Evolutionary conservation across 768 basidiomycete species (phyloP), one percentile per base, ranked within the genome.

Genomic region (Sistotremastrum suecicum): DNA sequence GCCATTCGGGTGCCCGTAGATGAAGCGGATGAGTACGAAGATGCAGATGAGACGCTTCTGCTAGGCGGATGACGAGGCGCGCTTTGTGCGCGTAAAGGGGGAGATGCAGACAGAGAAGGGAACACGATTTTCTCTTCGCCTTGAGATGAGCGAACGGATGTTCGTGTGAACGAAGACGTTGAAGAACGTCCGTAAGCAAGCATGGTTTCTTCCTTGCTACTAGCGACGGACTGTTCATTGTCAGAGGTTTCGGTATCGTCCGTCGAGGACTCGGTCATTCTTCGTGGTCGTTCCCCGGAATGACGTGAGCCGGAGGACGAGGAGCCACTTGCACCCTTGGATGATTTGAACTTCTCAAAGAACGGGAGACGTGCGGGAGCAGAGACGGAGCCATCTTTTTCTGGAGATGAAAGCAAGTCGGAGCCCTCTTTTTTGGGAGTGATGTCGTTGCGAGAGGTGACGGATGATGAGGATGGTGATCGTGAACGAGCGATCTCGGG

Each of bases 271-370:
- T 37, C 45, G 12, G 48, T 39, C 44, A 34, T 54, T 50, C 44
- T 50, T 46, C 12, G 56, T 49, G 50, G 42, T 57, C 49, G 56
- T 60, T 48, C 58, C 20, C 20, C 20, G 20, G 20, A 20, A 20
- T 20, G 20, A 20, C 20, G 20, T 20, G 20, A 20, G 20, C 20
- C 20, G 20, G 20, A 20, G 20, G 20, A 20, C 20, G 20, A 20
- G 20, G 20, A 20, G 20, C 20, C 20, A 20, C 20, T 20, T 20
- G 20, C 20, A 20, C 20, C 20, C 20, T 20, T 20, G 20, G 20
- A 20, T 20, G 20, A 20, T 20, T 70, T 72, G 54, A 70, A 66
- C 51, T 72, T 72, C 46, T 79, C 76, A 50, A 80, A 71, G 57
- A 81, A 73, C 6, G 75, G 72, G 49, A 79, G 60, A 4, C 66